A percentile compares a stretch with the other conserved stretches of the same genome.
Evolutionary conservation across 768 basidiomycete genomes (phyloP).

Genomic region (Terana coerulea): DNA sequence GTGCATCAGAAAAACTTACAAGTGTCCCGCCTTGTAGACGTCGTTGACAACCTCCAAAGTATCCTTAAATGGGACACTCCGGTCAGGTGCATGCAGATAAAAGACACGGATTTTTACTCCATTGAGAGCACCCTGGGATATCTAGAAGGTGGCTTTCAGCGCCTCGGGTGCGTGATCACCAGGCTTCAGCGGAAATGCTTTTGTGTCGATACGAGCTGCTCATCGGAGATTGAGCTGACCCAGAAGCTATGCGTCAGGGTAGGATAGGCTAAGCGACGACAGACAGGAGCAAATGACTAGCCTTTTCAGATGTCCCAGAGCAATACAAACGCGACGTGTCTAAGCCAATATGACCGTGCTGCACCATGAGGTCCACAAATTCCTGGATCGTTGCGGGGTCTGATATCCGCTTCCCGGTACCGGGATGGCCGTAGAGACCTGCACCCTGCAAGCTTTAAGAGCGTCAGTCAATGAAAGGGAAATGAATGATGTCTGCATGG

Average conservation of each 20-base stretch:
- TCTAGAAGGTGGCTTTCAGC: slow-evolving; percentile 40
- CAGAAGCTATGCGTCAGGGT: slow-evolving; percentile 1
- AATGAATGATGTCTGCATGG: too few species aligned
- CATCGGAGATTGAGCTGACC: background rate
- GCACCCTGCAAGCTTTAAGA: slow-evolving; percentile 19
- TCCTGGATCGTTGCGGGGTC: slow-evolving; percentile 18
- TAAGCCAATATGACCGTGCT: slow-evolving; percentile 12
- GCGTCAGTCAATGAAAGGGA: too few species aligned
- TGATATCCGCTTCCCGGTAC: slow-evolving; percentile 10
- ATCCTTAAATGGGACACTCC: slow-evolving; percentile 51
- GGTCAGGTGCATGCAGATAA: slow-evolving; percentile 61
- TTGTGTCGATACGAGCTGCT: slow-evolving; percentile 1
- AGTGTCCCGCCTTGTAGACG: slow-evolving; percentile 53
- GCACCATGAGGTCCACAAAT: slow-evolving; percentile 17
- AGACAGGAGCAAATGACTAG: slow-evolving; percentile 8
- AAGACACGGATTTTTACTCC: slow-evolving; percentile 45
- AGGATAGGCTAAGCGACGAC: slow-evolving; percentile 8
- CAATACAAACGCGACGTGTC: slow-evolving; percentile 5
- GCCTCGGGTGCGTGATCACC: slow-evolving; percentile 40
- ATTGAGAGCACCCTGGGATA: slow-evolving; percentile 44
- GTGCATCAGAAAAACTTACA: slow-evolving; percentile 31
- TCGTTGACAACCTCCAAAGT: slow-evolving; percentile 39
- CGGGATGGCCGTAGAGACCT: slow-evolving; percentile 15
- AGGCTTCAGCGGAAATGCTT: slow-evolving; percentile 30
- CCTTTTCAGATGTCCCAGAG: slow-evolving; percentile 12